phyloP scores from a whole-genome alignment of 257 asterid genomes.

The Fraxinus anomala region DNA sequence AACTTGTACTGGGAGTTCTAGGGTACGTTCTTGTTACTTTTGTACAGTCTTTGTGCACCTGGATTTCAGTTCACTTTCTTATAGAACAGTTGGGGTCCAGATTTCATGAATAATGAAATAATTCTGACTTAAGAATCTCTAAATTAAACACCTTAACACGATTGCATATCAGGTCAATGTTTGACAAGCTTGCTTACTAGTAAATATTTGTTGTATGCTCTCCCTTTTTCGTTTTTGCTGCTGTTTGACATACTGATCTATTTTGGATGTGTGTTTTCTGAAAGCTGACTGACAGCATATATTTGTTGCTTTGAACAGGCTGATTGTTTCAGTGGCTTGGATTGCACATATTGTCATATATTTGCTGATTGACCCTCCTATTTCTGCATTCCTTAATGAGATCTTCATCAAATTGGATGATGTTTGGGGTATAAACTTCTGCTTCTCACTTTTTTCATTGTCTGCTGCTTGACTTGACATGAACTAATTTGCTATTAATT shows the following conservation, averaged over 20 bases:
- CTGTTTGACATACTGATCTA: neutral
- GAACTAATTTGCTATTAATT: conserved; percentile 21
- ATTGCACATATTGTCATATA: conserved; percentile 88
- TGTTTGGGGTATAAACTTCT: conserved; percentile 72
- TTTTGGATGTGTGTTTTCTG: neutral
- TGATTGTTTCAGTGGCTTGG: conserved; percentile 95
- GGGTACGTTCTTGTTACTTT: conserved; percentile 58
- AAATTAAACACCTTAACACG: neutral
- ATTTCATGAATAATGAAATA: neutral
- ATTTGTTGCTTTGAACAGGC: conserved; percentile 52
- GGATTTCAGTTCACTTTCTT: neutral
- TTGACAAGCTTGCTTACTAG: neutral
- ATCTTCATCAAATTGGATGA: conserved; percentile 90
- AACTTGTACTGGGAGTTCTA: conserved; percentile 78
- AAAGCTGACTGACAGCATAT: conserved; percentile 13
- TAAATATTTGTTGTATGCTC: neutral
- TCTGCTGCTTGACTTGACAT: conserved; percentile 18
- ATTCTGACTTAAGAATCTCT: neutral
- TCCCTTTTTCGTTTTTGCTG: neutral
- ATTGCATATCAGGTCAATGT: neutral
- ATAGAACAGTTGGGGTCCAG: neutral
- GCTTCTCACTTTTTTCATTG: conserved; percentile 11
- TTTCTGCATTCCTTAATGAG: conserved; percentile 86
- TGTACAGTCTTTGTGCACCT: neutral
- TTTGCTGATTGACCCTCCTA: conserved; percentile 87